Base-by-base conservation (phyloP, 352 stramenopile genomes). In the Pythium plurisporium region DNA sequence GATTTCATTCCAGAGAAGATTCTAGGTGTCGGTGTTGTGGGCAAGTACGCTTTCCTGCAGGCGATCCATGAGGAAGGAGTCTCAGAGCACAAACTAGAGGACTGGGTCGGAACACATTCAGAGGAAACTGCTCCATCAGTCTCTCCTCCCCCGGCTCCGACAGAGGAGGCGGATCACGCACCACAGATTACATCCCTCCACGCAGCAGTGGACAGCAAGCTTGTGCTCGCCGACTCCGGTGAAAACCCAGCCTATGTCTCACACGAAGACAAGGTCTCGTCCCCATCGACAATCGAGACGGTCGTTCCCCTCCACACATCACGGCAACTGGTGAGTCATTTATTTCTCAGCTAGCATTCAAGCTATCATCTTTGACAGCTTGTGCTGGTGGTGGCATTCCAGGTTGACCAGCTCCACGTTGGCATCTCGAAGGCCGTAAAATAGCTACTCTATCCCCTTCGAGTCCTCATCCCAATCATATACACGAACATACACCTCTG, bases 1-100 rank as follows among this genome's bases (percentile, higher is more conserved):
- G 84, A 94, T 19, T 94, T 94, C 40, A 94, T 94, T 26, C 84
- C 83, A 2, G 84, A 94, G 53, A 94, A 94, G 51, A 91, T 94
- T 47, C 53, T 94, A 12, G 84, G 84, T 15, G 63, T 94, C 9
- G 80, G 80, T 19, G 84, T 94, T 6, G 56, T 94, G 10, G 82
- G 79, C 48, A 92, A 92, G 45, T 92, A 88, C 55, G 82, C 82
- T 11, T 91, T 79, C 23, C 66, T 94, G 53, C 76, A 87, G 55
- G 75, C 84, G 5, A 51, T 87, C 7, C 73, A 87, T 17, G 73
- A 81, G 1, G 69, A 79, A 34, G 57, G 41, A 17, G 59, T 73
- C 17, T 57, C 51, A 4, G 65, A 87, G 26, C 74, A 84, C 51
- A 81, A 74, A 22, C 62, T 89, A 22, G 74, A 87, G 14, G 74